Evolutionary conservation across 1,139 yeast genomes (phyloP), one percentile per base, ranked within the genome.

Genomic region (Geotrichum australiense): DNA sequence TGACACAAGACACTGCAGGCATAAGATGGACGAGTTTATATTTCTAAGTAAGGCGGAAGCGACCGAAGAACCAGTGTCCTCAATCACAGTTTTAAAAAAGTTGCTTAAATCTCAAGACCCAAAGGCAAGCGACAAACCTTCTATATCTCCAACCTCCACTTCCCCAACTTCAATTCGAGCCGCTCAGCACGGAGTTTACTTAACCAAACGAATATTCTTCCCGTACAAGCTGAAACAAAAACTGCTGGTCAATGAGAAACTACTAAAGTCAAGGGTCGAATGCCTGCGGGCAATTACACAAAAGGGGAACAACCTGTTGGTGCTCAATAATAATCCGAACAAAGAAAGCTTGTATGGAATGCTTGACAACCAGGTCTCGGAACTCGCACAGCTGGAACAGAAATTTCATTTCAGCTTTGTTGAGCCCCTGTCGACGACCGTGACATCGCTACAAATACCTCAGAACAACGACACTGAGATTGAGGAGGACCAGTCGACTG

Each of bases 211-310:
- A 22, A 36, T 55, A 27, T 52, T 51, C 33, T 28, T 55, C 14
- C 49, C 58, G 2, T 26, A 39, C 5, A 52, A 47, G n/a, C 30
- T 54, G 23, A 53, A 56, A 55, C 40, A 42, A 8, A 27, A 49
- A 21, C 48, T 48, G 10, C 39, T 43, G 6, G 43, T 52, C 30
- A 36, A 45, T 2, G 37, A 53, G 7, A 45, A 38, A 28, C 41
- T 52, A 35, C 39, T 53, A 24, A 50, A 47, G 23, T 35, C 46
- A 12, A 47, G 58, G 5, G 41, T 54, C 10, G 47, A 49, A 28
- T 48, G 54, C 31, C 33, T 54, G 5, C 47, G 43, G 15, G 50
- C 48, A 14, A 44, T 51, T 25, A 43, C 53, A 8, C 44, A 44
- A 21, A 31, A 53, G 4, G 55, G 53, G 2, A 45, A 43, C 10